Evolutionary conservation across 768 basidiomycete species (phyloP).

Genomic region (Tricholoma matsutake): DNA sequence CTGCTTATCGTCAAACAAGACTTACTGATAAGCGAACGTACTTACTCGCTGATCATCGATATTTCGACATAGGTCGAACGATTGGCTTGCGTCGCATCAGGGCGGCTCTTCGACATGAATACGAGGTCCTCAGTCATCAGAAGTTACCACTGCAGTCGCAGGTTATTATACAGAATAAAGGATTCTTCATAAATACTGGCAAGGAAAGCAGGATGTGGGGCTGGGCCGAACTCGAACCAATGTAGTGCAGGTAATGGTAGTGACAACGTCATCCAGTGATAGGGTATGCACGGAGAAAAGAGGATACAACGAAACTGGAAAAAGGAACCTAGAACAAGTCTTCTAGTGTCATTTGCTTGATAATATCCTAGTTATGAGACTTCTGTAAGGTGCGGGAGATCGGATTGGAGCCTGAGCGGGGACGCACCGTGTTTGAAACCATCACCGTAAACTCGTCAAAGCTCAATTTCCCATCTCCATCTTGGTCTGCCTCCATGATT

Average conservation of each 20-base stretch:
- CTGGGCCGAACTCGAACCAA: background rate
- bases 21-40: no score
- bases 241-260: background rate
- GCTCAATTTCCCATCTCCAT: constrained; percentile 94
- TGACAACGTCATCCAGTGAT: background rate
- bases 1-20: no score
- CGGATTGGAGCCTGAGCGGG: background rate
- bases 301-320: background rate
- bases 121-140: no score
- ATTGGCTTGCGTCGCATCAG: no score
- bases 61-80: no score
- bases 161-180: background rate
- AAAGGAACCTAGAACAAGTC: constrained; percentile 67
- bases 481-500: constrained; percentile 99
- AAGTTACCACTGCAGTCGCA: background rate
- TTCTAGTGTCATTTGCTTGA: constrained; percentile 98
- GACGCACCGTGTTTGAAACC: constrained; percentile 89
- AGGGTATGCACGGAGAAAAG: background rate
- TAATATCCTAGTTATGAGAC: constrained; percentile 69
- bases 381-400: background rate
- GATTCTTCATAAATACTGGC: constrained; percentile 1
- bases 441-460: constrained; percentile 97
- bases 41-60: no score
- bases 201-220: background rate
- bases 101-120: no score